A percentile compares a stretch with the other conserved stretches of the same genome.
Evolutionary conservation across 768 basidiomycete genomes (phyloP).

Genomic region (Daedaleopsis sinensis): DNA sequence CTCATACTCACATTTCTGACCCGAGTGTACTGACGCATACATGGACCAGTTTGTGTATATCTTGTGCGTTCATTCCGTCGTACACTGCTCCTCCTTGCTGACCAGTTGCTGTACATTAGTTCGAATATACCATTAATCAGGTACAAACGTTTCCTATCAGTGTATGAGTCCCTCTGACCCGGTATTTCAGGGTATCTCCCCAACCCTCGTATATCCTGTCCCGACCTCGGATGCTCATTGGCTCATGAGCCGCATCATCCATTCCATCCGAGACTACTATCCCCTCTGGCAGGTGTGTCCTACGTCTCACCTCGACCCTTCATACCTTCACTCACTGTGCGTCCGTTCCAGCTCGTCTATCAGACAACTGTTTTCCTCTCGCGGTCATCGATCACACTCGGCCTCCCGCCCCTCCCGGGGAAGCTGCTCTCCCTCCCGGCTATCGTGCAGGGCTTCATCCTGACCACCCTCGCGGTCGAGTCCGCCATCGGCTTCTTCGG

Average conservation of each 20-base stretch:
- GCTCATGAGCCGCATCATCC: constrained; percentile 76
- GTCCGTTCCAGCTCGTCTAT: constrained; percentile 65
- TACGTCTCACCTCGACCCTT: constrained; percentile 5
- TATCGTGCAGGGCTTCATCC: constrained; percentile 68
- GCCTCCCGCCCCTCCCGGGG: constrained; percentile 76
- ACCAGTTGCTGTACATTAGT: constrained; percentile 46
- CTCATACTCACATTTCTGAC: no score
- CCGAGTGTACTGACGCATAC: neutral
- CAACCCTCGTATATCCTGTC: constrained; percentile 87
- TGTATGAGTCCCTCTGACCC: no score
- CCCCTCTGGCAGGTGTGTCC: constrained; percentile 85
- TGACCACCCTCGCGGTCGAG: constrained; percentile 64
- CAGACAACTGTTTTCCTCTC: constrained; percentile 93
- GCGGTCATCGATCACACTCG: constrained; percentile 86
- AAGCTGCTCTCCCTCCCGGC: constrained; percentile 75
- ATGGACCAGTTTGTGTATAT: constrained; percentile 57
- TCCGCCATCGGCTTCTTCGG: constrained; percentile 70
- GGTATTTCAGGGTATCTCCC: constrained; percentile 72
- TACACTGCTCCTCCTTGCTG: neutral
- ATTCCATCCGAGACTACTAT: constrained; percentile 89
- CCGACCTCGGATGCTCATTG: constrained; percentile 63
- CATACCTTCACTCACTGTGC: neutral
- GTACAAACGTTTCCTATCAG: constrained; percentile 35
- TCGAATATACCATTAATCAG: constrained; percentile 93
- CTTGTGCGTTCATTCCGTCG: constrained; percentile 44